Evolutionary conservation across 139 green algal genomes (phyloP), one percentile per base, ranked within the genome.

Genomic region (Chlorella sorokiniana): DNA sequence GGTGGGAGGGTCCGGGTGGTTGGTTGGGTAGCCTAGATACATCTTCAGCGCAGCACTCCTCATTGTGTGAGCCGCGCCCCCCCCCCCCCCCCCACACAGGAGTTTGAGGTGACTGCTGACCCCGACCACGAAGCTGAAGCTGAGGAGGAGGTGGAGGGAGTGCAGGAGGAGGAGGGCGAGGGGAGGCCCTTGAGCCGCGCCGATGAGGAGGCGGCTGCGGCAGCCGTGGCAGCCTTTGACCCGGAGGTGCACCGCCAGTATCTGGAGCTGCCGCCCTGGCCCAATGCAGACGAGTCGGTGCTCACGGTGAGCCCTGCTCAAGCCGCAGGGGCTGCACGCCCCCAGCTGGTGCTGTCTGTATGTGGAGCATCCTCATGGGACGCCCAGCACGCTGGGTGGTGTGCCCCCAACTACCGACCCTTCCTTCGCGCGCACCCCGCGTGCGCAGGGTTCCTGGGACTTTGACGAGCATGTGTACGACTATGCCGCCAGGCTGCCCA

Each of bases 391-490:
- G n/a, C n/a, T n/a, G n/a, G 48, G 48, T 59, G 48, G 48, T 59
- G 48, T 59, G 48, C 48, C 11, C 48, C 16, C 48, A 25, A 11
- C 11, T 74, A n/a, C 35, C 22, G 10, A 48, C 8, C 72, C 48
- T 25, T 11, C 48, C 48, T 59, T 11, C 16, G 48, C n/a, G n/a
- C n/a, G n/a, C n/a, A n/a, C n/a, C n/a, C n/a, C n/a, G n/a, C n/a
- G 48, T 59, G 48, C 54, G 44, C 56, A 83, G 54, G 83, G 85
- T 10, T 37, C 52, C 9, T 89, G 85, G 83, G 14, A 81, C 27
- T 78, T 88, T 27, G 88, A 56, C 2, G 18, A 78, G 22, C 52
- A 31, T 0, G 62, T 89, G 4, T 88, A 86, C n/a, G 76, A 88
- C 41, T 78, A 63, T 18, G 81, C 85, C 11, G 62, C 56, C 29